Evolutionary conservation across 768 basidiomycete species (phyloP).

Genomic region (Imleria badia): DNA sequence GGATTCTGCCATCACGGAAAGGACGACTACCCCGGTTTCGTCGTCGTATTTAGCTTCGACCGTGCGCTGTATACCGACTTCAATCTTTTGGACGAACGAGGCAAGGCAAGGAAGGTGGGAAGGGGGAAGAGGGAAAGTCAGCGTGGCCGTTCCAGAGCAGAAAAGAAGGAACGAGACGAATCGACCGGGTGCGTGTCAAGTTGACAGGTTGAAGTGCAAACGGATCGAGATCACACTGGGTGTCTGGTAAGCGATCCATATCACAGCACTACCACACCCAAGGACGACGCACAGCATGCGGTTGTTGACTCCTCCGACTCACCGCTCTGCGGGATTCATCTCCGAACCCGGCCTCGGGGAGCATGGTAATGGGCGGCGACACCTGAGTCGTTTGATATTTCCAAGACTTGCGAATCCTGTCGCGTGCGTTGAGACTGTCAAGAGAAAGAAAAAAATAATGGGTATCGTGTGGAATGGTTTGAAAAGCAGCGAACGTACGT

Average conservation of each 20-base stretch:
- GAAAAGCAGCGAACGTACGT: constrained; percentile 14
- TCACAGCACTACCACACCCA: background rate
- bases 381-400: background rate
- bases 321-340: background rate
- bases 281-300: constrained; percentile 1
- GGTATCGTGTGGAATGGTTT: background rate
- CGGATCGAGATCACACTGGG: constrained; percentile 1
- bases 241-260: too few species aligned
- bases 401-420: constrained; percentile 2
- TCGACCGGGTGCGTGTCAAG: constrained; percentile 1
- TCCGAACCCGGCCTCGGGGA: background rate
- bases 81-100: constrained; percentile 7
- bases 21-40: background rate
- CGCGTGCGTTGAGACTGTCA: constrained; percentile 23
- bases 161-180: constrained; percentile 2
- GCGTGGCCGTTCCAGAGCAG: background rate
- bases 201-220: background rate
- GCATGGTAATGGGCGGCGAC: constrained; percentile 5
- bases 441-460: background rate
- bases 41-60: constrained; percentile 18
- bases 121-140: too few species aligned
- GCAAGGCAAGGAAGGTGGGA: too few species aligned
- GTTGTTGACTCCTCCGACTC: background rate
- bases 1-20: background rate
- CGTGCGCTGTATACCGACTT: constrained; percentile 20